These are phyloP conservation scores for Kingdonia uniflora DNA, from an alignment of 164 flowering plant genomes.

Conservation along the genomic window DNA sequence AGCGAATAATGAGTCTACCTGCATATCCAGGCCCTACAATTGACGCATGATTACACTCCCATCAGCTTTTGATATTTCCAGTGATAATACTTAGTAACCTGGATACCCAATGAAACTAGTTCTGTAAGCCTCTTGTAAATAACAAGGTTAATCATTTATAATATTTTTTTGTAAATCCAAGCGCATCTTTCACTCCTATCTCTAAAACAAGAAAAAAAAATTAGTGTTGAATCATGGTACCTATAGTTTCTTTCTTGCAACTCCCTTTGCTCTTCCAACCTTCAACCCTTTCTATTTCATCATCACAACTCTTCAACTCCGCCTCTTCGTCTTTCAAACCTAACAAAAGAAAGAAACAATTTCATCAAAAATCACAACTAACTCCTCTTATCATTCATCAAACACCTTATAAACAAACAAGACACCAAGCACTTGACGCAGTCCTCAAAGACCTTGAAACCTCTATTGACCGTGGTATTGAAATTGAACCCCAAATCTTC, in stretches of 20 bases:
- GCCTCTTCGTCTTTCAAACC: slow-evolving; percentile 8
- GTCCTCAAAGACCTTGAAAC: slow-evolving; percentile 46
- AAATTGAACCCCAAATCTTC: slow-evolving; percentile 38
- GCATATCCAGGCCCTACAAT: slow-evolving; percentile 90
- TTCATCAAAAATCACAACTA: slow-evolving; percentile 32
- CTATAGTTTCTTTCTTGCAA: too few species aligned
- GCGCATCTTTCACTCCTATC: too few species aligned
- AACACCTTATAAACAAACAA: slow-evolving; percentile 28
- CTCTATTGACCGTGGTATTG: slow-evolving; percentile 36
- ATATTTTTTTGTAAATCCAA: too few species aligned
- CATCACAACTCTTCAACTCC: neutral
- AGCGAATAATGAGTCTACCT: slow-evolving; percentile 90
- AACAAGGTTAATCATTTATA: too few species aligned
- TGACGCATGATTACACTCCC: slow-evolving; percentile 34
- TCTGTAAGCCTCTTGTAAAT: too few species aligned
- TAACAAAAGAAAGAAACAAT: slow-evolving; percentile 16
- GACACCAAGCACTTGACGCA: slow-evolving; percentile 50
- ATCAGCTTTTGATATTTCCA: too few species aligned
- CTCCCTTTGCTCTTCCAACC: too few species aligned
- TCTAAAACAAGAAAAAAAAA: too few species aligned
- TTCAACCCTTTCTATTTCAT: too few species aligned
- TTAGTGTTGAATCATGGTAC: too few species aligned
- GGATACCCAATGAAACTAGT: too few species aligned
- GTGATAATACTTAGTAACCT: too few species aligned
- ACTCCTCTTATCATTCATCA: slow-evolving; percentile 44